These are phyloP conservation scores for Fusarium sp. DNA, from an alignment of 2,329 filamentous ascomycete genomes.

Conservation along the genomic window DNA sequence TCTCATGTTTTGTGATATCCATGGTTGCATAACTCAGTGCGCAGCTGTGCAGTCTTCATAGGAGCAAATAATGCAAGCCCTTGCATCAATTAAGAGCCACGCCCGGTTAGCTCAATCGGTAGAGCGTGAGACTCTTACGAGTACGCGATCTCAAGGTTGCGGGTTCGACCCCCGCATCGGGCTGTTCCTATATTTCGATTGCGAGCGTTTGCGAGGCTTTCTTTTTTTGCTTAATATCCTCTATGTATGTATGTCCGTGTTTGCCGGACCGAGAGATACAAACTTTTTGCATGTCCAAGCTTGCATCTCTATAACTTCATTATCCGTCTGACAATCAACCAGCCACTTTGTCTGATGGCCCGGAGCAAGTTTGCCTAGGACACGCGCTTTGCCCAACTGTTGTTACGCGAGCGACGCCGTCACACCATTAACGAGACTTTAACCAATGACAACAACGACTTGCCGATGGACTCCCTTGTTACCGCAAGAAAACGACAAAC, in stretches of 20 bases:
- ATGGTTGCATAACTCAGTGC: neutral
- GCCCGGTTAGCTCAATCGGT: constrained; percentile 57
- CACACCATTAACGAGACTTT: neutral
- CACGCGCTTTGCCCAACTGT: neutral
- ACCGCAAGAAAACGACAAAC: no score
- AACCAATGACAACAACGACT: rapidly evolving
- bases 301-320: no score
- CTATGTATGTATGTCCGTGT: no score
- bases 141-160: constrained; percentile 66
- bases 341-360: no score
- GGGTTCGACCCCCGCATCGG: constrained; percentile 66
- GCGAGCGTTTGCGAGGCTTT: constrained; percentile 25
- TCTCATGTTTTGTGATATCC: no score
- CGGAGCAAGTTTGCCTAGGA: no score
- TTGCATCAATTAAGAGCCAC: constrained; percentile 50
- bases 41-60: rapidly evolving
- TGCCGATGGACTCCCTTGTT: no score
- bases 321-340: no score
- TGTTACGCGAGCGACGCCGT: neutral
- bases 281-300: no score
- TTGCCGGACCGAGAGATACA: no score
- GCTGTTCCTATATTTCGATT: constrained; percentile 53
- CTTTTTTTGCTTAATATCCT: neutral
- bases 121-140: constrained; percentile 77
- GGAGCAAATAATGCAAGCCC: rapidly evolving